Percentiles rank a stretch among this genome's conserved stretches.
Conservation (phyloP, 148 eudicot species). For the Chenopodium album region DNA sequence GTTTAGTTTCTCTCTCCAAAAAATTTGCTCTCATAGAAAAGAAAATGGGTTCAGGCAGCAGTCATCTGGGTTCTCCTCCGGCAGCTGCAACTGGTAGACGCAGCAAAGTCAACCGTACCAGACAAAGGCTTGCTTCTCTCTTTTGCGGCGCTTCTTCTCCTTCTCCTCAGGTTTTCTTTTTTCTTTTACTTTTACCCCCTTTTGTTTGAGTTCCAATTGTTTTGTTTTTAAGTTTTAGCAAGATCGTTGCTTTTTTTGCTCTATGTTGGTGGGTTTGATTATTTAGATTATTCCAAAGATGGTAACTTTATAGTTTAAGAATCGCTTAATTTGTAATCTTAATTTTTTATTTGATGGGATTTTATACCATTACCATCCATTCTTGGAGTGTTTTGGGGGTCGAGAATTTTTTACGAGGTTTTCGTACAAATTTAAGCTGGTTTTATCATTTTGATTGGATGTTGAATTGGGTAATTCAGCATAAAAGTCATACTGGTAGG, state of each 20-base stretch:
- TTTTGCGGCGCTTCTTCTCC: slow-evolving; percentile 57
- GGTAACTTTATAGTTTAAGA: neutral
- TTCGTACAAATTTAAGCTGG: neutral
- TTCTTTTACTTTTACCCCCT: neutral
- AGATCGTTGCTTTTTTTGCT: slow-evolving; percentile 10
- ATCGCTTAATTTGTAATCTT: neutral
- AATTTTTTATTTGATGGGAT: neutral
- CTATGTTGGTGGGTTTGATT: neutral
- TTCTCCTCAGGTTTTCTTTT: slow-evolving; percentile 28
- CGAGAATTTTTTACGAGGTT: no score
- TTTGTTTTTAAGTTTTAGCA: neutral
- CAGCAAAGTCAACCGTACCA: slow-evolving; percentile 43
- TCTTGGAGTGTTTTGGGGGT: neutral
- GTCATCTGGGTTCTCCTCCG: slow-evolving; percentile 43
- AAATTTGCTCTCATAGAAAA: neutral
- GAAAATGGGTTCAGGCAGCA: slow-evolving; percentile 58
- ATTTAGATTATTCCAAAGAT: neutral
- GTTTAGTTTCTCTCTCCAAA: no score
- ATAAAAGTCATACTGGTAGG: neutral
- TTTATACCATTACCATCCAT: neutral
- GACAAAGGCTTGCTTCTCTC: slow-evolving; percentile 47
- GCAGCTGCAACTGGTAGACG: slow-evolving; percentile 17
- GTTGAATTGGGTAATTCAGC: no score
- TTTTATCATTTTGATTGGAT: neutral
- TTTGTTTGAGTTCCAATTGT: neutral